Base-by-base conservation (phyloP, 352 stramenopile species). In the Phytophthora foliorum region DNA sequence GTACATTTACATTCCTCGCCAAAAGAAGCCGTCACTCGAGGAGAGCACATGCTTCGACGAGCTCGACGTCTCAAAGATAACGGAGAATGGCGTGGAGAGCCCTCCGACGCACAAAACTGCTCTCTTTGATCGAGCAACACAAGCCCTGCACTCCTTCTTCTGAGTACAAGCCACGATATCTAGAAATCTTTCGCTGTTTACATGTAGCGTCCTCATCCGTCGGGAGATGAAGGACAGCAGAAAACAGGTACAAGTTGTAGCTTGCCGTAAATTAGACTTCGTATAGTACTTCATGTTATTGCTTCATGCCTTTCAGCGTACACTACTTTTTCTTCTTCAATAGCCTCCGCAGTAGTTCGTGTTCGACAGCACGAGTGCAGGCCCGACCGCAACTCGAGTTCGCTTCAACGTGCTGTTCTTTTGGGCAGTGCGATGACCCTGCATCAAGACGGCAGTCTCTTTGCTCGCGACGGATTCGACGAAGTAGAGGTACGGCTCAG, bases 341-440 rank as follows among this genome's bases (percentile, higher is more conserved):
- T 88, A 88, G 8, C 82, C 80, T 21, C 80, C 78, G 50, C 78
- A 87, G 75, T 92, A 90, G 53, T 79, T 78, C 7, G 62, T 42
- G 69, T 82, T 85, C 22, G 50, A 62, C 6, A 46, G 54, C 57
- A 82, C 81, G 8, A 64, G 53, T 25, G 80, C 82, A 4, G 84
- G 80, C 0, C 84, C 82, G 9, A 92, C 80, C 8, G 52, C 21
- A 34, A 91, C 78, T 24, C 70, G 57, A 27, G 84, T 81, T 9
- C 62, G 61, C 68, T 86, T 86, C 55, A 91, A 64, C 31, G 42
- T 45, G 13, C 78, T 78, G 17, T 76, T 74, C 31, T 74, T 78
- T 10, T 57, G 64, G 7, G 74, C 66, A 42, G 77, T 66, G 6
- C 58, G 53, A 36, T 72, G 51, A 21, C 64, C 73, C 25, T 67